These are phyloP conservation scores for Diaporthe caulivora DNA, from an alignment of 2,329 filamentous ascomycete species.

Conservation along the genomic window DNA sequence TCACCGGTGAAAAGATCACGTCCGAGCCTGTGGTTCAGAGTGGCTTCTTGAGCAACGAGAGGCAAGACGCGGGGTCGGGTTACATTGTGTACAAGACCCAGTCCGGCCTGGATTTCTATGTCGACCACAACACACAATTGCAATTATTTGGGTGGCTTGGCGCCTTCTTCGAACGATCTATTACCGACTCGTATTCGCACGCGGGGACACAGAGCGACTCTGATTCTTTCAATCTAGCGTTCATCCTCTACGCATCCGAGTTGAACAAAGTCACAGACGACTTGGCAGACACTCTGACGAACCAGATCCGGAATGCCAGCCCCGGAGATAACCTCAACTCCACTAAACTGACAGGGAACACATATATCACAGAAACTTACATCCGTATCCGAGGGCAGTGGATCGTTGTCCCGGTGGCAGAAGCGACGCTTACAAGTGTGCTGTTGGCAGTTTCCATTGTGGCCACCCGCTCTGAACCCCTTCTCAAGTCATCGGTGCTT, in stretches of 20 bases:
- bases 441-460: neutral
- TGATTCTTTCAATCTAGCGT: neutral
- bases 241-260: neutral
- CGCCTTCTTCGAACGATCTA: neutral
- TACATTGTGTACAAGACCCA: neutral
- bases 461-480: neutral
- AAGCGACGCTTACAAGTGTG: neutral
- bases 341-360: neutral
- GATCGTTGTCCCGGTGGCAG: neutral
- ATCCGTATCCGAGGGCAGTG: neutral
- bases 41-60: neutral
- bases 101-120: neutral
- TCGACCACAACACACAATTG: neutral
- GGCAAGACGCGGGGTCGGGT: neutral
- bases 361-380: neutral
- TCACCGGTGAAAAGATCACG: neutral
- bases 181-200: neutral
- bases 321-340: neutral
- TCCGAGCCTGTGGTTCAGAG: neutral
- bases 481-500: neutral
- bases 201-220: neutral
- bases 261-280: neutral
- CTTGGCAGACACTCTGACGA: neutral
- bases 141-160: neutral
- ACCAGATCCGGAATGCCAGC: neutral